Evolutionary conservation across 352 stramenopile genomes (phyloP), one percentile per base, ranked within the genome.

Genomic region (Hyaloperonospora brassicae): DNA sequence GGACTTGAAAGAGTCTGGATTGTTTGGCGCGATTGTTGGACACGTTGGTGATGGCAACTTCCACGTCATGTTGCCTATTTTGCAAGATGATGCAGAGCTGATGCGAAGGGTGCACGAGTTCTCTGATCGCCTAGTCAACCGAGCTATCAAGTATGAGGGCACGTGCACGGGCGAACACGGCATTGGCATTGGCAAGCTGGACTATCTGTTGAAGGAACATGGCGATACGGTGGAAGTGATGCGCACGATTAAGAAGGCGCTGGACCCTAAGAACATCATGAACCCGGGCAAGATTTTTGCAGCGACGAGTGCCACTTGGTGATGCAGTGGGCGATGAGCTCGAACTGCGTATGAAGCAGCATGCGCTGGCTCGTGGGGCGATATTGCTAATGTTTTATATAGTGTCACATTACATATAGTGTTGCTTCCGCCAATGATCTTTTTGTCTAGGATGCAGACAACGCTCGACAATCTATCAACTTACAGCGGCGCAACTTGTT

Each of bases 161-260:
- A 98, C 95, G 27, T 99, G 96, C 79, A 99, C 95, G n/a, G 96
- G 96, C 46, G 96, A 99, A 70, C 96, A 99, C 66, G 96, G 96
- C 31, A 70, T 98, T 11, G 96, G 96, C 12, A 86, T 91, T 52
- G 95, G 96, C 53, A 99, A 99, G 75, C 96, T 89, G 59, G 74
- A 82, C 48, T 97, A 97, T 66, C 57, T 98, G 17, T 55, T 70
- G 43, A 73, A 81, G 49, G 95, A 98, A 72, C 92, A 98, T 60
- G 89, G 93, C 39, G 59, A 84, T 34, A 93, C 84, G 42, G 73
- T 98, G 6, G 61, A 88, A 34, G 81, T 97, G 49, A 98, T 98
- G 96, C 68, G 76, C 52, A 65, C 70, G 22, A 91, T 98, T 64
- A 99, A 99, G 74, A 75, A 83, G 21, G 79, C 92, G 30, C 62